phyloP scores from a whole-genome alignment of 2,329 filamentous ascomycete genomes.

The Didymella keratinophila region DNA sequence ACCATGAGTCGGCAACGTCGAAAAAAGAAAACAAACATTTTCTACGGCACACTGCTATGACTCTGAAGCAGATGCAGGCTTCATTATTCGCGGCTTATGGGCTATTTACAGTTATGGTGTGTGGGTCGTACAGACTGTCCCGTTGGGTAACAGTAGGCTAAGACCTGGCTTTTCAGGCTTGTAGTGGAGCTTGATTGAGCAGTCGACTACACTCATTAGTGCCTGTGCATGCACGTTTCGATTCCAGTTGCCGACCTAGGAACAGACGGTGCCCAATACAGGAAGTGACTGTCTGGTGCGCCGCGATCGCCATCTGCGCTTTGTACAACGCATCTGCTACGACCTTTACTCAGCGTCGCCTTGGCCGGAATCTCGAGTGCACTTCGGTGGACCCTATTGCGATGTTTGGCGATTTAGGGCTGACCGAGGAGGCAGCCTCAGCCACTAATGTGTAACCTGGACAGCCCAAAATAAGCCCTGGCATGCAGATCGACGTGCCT shows the following conservation, averaged over 20 bases:
- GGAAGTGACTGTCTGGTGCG: not conserved
- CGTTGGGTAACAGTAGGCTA: not conserved
- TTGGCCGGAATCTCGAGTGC: not conserved
- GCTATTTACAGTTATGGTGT: not conserved
- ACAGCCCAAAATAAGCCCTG: conserved; percentile 15
- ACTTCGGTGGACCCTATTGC: not conserved
- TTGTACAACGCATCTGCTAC: conserved; percentile 3
- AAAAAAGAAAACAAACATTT: not conserved
- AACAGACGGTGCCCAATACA: not conserved
- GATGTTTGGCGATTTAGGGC: conserved; percentile 8
- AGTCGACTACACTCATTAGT: not conserved
- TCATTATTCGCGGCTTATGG: not conserved
- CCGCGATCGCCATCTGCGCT: not conserved
- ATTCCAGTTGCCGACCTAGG: not conserved
- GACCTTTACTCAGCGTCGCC: conserved; percentile 3
- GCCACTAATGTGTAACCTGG: conserved; percentile 13
- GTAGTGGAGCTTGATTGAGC: conserved; percentile 2
- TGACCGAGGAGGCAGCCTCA: conserved; percentile 7
- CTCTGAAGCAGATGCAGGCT: not conserved
- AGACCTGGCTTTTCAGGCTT: not conserved
- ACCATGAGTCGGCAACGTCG: not conserved
- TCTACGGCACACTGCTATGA: too few species aligned
- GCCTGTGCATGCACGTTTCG: not conserved
- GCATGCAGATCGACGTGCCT: conserved; percentile 5
- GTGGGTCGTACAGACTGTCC: not conserved